Conservation (phyloP, 1,139 yeast genomes). For the Blastobotrys raffinosifermentans region DNA sequence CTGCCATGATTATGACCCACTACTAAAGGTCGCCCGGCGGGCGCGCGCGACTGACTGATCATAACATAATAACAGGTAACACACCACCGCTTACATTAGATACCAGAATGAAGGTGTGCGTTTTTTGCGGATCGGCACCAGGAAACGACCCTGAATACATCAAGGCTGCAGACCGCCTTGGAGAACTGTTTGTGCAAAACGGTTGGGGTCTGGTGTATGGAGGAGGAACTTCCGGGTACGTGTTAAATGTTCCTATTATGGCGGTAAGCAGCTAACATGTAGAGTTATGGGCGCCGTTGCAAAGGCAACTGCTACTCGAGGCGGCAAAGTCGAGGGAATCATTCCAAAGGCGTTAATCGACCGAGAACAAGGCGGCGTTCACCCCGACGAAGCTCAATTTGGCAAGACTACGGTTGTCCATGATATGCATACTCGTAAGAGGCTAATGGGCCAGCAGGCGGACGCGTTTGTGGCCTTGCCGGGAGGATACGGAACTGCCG, state of each 20-base stretch:
- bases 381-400: conserved; percentile 52
- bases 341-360: conserved; percentile 78
- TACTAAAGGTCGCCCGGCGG: no score
- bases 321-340: conserved; percentile 79
- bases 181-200: conserved; percentile 49
- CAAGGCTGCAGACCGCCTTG: conserved; percentile 53
- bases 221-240: conserved; percentile 64
- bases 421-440: conserved; percentile 88
- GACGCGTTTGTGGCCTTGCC: conserved; percentile 86
- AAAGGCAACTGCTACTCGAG: conserved; percentile 56
- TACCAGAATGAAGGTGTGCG: conserved; percentile 62
- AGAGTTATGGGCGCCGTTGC: conserved; percentile 77
- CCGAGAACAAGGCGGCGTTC: conserved; percentile 55
- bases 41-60: not conserved
- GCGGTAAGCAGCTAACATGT: conserved; percentile 36
- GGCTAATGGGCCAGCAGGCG: conserved; percentile 82
- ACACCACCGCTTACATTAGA: not conserved
- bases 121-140: conserved; percentile 79
- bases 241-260: conserved; percentile 2
- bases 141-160: conserved; percentile 54
- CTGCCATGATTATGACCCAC: no score
- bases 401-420: conserved; percentile 77
- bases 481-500: conserved; percentile 89
- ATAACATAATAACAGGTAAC: not conserved
- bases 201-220: conserved; percentile 83